Evolutionary conservation across 2,329 filamentous ascomycete species (phyloP).

Genomic region (Fusarium nygamai): DNA sequence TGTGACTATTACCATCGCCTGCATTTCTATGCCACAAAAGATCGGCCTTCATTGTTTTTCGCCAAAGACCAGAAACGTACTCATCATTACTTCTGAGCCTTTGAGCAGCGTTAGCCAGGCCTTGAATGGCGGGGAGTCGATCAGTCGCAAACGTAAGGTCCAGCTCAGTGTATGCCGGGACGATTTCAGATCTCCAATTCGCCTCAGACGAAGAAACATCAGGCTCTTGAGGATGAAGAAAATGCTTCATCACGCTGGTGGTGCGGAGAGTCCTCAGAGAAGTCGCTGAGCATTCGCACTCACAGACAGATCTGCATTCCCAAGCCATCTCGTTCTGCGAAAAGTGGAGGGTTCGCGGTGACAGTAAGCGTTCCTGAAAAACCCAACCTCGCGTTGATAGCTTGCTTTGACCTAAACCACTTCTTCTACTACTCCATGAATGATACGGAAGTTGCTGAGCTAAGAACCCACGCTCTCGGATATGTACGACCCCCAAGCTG

Average conservation of each 20-base stretch:
- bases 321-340: not conserved
- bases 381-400: not conserved
- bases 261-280: not conserved
- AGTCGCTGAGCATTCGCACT: not conserved
- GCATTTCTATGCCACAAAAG: not conserved
- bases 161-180: not conserved
- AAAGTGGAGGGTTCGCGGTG: not conserved
- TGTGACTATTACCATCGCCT: not conserved
- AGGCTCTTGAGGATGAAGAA: not conserved
- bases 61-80: not conserved
- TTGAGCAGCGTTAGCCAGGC: not conserved
- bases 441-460: not conserved
- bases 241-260: not conserved
- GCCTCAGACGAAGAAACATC: not conserved
- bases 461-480: not conserved
- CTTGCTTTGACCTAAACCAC: not conserved
- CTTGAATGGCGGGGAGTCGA: not conserved
- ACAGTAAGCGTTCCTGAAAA: not conserved
- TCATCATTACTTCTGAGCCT: not conserved
- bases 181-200: not conserved
- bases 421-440: not conserved
- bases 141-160: slow-evolving; percentile 2
- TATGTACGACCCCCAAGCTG: not conserved
- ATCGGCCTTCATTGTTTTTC: not conserved
- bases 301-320: not conserved